These are phyloP conservation scores for Backusella tarrabulga DNA, from an alignment of 192 early-diverging fungal genomes.

Conservation along the genomic window DNA sequence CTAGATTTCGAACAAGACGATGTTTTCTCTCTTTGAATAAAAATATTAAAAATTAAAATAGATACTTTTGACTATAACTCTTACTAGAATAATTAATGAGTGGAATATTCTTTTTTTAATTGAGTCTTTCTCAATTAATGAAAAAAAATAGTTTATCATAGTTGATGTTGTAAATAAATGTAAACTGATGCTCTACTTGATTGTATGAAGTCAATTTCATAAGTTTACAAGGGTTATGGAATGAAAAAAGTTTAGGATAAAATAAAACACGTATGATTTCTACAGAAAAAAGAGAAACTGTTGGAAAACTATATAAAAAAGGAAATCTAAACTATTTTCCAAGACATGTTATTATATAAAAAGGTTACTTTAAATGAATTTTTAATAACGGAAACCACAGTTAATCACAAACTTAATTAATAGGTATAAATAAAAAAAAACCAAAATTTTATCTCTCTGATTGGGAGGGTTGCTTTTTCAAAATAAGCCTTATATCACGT, in stretches of 20 bases:
- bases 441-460: neutral
- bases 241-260: neutral
- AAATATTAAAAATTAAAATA: neutral
- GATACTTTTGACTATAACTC: neutral
- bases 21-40: neutral
- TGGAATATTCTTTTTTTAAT: neutral
- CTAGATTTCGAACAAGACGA: neutral
- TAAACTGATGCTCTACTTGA: neutral
- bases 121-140: neutral
- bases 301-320: neutral
- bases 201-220: neutral
- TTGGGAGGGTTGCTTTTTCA: neutral
- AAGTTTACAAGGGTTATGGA: neutral
- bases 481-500: too few species aligned
- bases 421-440: neutral
- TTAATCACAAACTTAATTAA: neutral
- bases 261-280: neutral
- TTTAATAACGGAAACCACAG: neutral
- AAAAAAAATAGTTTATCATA: neutral
- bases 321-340: neutral
- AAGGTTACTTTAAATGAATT: neutral
- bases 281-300: neutral
- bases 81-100: neutral
- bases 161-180: neutral
- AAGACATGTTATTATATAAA: neutral